Evolutionary conservation across 805 yeast species (phyloP).

Genomic region (Ogataea dorogensis): DNA sequence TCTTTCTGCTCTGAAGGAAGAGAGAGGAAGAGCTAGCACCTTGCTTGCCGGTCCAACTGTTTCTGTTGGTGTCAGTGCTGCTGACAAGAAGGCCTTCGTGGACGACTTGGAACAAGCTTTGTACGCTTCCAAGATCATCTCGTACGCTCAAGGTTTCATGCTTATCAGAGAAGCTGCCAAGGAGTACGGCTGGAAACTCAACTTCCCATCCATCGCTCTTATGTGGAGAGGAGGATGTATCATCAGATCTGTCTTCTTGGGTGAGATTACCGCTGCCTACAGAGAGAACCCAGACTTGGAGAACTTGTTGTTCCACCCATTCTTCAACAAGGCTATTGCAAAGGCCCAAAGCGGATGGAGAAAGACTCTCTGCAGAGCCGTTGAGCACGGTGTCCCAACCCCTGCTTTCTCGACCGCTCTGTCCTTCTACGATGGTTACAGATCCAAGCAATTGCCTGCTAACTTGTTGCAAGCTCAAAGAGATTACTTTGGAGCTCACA

Average conservation of each 20-base stretch:
- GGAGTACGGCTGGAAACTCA: conserved; percentile 95
- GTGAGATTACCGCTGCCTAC: conserved; percentile 95
- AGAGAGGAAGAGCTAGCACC: conserved; percentile 84
- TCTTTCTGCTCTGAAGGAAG: conserved; percentile 86
- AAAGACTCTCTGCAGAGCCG: conserved; percentile 73
- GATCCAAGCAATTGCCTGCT: conserved; percentile 94
- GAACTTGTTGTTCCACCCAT: conserved; percentile 92
- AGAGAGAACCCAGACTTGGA: conserved; percentile 90
- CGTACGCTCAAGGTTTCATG: conserved; percentile 99
- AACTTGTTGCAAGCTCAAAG: conserved; percentile 99
- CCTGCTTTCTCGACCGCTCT: conserved; percentile 98
- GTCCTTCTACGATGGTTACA: conserved; percentile 97
- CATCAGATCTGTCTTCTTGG: conserved; percentile 97
- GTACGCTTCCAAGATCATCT: conserved; percentile 96
- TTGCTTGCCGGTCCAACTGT: conserved; percentile 75
- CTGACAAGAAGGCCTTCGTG: conserved; percentile 79
- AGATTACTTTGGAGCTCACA: conserved; percentile 99
- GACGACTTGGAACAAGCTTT: conserved; percentile 97
- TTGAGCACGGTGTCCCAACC: conserved; percentile 88
- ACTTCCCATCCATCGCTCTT: conserved; percentile 96
- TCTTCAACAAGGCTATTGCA: conserved; percentile 86
- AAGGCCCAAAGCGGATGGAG: conserved; percentile 98
- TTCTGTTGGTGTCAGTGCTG: conserved; percentile 57
- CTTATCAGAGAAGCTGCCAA: conserved; percentile 96
- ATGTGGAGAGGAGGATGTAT: conserved; percentile 99